Conservation (phyloP, 2,329 filamentous ascomycete species). For the Cladophialophora yegresii region DNA sequence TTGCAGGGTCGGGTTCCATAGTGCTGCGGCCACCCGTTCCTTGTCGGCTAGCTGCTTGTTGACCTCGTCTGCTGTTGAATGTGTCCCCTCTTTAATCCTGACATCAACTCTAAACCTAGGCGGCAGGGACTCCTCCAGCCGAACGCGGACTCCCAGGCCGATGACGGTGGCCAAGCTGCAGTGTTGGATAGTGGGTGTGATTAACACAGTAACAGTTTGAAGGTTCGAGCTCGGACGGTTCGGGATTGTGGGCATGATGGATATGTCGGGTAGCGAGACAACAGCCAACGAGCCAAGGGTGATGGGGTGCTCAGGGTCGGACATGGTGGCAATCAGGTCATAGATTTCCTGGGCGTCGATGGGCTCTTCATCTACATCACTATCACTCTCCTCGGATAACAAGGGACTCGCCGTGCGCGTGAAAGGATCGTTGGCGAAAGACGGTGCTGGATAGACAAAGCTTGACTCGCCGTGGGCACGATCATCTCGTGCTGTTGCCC, state of each 20-base stretch:
- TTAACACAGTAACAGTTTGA: constrained; percentile 77
- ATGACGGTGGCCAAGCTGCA: constrained; percentile 97
- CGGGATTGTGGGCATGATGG: constrained; percentile 69
- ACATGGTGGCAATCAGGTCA: constrained; percentile 91
- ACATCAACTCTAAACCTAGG: constrained; percentile 92
- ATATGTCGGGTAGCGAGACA: constrained; percentile 92
- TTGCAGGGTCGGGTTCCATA: constrained; percentile 90
- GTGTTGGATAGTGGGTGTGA: constrained; percentile 95
- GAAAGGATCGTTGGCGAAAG: constrained; percentile 54
- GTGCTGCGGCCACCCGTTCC: constrained; percentile 88
- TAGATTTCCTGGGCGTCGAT: constrained; percentile 98
- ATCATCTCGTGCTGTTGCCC: constrained; percentile 49
- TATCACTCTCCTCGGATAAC: constrained; percentile 47
- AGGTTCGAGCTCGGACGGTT: constrained; percentile 60
- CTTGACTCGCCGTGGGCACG: constrained; percentile 43
- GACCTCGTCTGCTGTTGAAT: constrained; percentile 89
- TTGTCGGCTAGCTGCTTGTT: constrained; percentile 97
- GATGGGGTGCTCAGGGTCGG: constrained; percentile 93
- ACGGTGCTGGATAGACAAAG: constrained; percentile 57
- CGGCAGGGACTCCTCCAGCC: constrained; percentile 85
- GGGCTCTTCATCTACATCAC: constrained; percentile 69
- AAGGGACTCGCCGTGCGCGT: constrained; percentile 40
- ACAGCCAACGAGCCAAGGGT: constrained; percentile 91
- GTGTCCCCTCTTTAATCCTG: constrained; percentile 92
- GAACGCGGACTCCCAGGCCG: constrained; percentile 85